These are phyloP conservation scores for Phytophthora gonapodyides DNA, from an alignment of 352 stramenopile species.

Conservation along the genomic window DNA sequence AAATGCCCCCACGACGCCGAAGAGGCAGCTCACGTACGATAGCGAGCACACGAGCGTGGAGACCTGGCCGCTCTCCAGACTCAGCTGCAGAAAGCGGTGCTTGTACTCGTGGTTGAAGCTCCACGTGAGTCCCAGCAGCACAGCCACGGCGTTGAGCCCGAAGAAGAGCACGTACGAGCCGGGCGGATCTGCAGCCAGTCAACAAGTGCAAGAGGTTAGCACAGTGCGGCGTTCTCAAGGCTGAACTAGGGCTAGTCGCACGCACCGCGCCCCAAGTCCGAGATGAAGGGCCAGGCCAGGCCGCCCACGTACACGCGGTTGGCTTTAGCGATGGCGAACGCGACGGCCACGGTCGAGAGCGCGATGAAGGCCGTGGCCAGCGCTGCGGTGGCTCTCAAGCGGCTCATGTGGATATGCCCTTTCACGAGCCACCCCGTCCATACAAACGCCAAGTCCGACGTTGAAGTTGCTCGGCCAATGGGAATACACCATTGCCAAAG, in stretches of 20 bases:
- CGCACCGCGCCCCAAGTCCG: constrained; percentile 56
- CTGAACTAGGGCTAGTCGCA: constrained; percentile 11
- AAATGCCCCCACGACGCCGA: constrained; percentile 45
- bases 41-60: constrained; percentile 31
- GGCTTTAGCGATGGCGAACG: constrained; percentile 39
- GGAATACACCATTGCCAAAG: no score
- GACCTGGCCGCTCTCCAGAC: constrained; percentile 42
- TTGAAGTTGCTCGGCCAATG: neutral
- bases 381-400: constrained; percentile 24
- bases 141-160: constrained; percentile 47
- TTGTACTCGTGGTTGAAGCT: constrained; percentile 69
- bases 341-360: neutral
- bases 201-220: neutral
- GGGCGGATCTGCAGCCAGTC: constrained; percentile 38
- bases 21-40: constrained; percentile 45
- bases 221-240: neutral
- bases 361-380: constrained; percentile 23
- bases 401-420: constrained; percentile 29
- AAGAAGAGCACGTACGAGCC: constrained; percentile 59
- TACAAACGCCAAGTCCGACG: no score
- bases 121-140: constrained; percentile 56
- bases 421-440: constrained; percentile 10
- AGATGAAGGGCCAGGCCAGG: constrained; percentile 61
- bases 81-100: constrained; percentile 43
- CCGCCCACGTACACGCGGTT: constrained; percentile 54